Evolutionary conservation across 164 flowering plant genomes (phyloP).

Genomic region (Macadamia tetraphylla): DNA sequence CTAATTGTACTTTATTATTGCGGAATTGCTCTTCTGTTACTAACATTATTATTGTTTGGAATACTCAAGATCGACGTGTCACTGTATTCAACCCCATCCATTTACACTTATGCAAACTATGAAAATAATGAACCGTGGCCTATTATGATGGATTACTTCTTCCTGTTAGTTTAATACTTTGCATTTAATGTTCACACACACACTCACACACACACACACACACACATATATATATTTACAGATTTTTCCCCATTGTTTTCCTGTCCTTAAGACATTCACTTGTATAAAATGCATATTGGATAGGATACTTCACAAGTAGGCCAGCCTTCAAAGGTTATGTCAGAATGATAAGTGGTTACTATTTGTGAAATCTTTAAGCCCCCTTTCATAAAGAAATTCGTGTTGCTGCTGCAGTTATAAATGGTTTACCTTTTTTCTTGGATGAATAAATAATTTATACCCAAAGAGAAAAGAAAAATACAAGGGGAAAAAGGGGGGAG

Average conservation of each 20-base stretch:
- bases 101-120: conserved; percentile 38
- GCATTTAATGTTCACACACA: neutral
- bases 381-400: neutral
- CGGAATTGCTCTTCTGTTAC: neutral
- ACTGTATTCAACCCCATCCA: conserved; percentile 90
- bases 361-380: conserved; percentile 38
- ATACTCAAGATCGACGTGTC: conserved; percentile 85
- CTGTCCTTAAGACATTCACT: conserved; percentile 4
- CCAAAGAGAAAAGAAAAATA: too few species aligned
- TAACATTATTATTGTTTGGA: neutral
- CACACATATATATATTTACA: too few species aligned
- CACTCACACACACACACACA: too few species aligned
- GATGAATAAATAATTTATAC: too few species aligned
- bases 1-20: too few species aligned
- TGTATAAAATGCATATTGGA: conserved; percentile 78
- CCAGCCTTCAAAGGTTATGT: conserved; percentile 84
- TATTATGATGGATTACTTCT: conserved; percentile 73
- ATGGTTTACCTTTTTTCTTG: too few species aligned
- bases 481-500: too few species aligned
- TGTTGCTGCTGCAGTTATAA: neutral
- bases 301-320: conserved; percentile 91
- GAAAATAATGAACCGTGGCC: conserved; percentile 66
- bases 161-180: conserved; percentile 63
- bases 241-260: neutral
- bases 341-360: conserved; percentile 77